Evolutionary conservation across 305 asterid genomes (phyloP), one percentile per base, ranked within the genome.

Genomic region (Fraxinus baroniana): DNA sequence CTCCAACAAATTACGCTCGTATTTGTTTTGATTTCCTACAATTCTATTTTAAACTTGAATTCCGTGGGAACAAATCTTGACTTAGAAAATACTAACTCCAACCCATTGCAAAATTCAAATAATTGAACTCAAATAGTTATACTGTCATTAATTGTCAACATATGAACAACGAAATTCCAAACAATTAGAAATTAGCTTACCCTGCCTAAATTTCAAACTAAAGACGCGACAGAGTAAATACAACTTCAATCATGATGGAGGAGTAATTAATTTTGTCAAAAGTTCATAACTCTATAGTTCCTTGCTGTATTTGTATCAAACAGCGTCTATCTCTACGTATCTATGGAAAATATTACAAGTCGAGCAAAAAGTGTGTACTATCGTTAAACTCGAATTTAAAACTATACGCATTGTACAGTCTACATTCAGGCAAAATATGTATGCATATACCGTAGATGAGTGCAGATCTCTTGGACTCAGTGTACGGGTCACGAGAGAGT

Each of bases 391-490:
- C 74, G 64, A 30, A 15, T 26, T 26, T 13, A 70, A 26, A 30
- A 70, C 37, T 26, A 70, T n/a, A 4, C 22, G 4, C 39, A 70
- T 13, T 12, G 8, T 73, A 80, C 64, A 36, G 66, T 76, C 41
- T 49, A 4, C 60, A 49, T 64, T 72, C 81, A 26, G 22, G 18
- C 17, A 17, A 46, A 44, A 70, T 44, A 12, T 74, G 82, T 62
- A 81, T 28, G 76, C 7, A 52, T 18, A 77, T 87, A 93, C 97
- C 95, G 85, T 81, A 86, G 55, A 94, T 77, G 87, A 93, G 89
- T 85, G 97, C 81, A 80, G 93, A 86, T 75, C 92, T 91, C 86
- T 87, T 90, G 87, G 95, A 90, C 83, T 91, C 95, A 7, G 84
- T 73, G 60, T 85, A 88, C 5, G 90, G 81, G 49, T 84, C 77